phyloP scores from a whole-genome alignment of 1,284 basidiomycete genomes.

The Garcileccinum viscosum region DNA sequence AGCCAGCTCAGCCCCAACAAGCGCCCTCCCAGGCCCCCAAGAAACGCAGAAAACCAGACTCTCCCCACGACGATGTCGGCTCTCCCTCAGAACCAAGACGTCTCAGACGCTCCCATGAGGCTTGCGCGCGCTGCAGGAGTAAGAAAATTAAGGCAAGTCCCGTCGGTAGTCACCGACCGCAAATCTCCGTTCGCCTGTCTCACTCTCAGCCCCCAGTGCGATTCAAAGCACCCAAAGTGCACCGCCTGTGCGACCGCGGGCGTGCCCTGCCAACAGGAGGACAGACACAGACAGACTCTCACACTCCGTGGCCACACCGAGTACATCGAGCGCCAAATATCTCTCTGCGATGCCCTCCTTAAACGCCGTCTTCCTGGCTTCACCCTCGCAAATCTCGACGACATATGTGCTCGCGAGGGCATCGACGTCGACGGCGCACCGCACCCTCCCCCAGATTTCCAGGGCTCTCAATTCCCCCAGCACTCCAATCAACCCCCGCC shows the following conservation, averaged over 20 bases:
- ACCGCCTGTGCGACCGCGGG: conserved; percentile 81
- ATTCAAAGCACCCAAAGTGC: conserved; percentile 84
- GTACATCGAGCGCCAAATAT: conserved; percentile 75
- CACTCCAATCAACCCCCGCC: conserved; percentile 41
- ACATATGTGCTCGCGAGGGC: conserved; percentile 66
- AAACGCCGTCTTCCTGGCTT: conserved; percentile 73
- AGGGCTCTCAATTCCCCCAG: conserved; percentile 36
- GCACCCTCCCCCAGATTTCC: conserved; percentile 35
- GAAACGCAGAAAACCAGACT: conserved; percentile 62
- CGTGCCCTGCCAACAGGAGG: conserved; percentile 81
- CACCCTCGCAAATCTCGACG: conserved; percentile 68
- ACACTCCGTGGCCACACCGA: conserved; percentile 82
- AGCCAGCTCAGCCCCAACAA: conserved; percentile 43
- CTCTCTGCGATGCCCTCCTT: conserved; percentile 75
- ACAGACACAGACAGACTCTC: conserved; percentile 81
- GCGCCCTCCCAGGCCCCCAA: conserved; percentile 52
- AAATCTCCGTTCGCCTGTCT: conserved; percentile 64
- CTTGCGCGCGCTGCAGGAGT: conserved; percentile 85
- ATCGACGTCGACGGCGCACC: conserved; percentile 55
- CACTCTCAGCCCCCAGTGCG: conserved; percentile 65
- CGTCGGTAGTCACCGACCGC: conserved; percentile 83
- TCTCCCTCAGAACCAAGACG: conserved; percentile 73
- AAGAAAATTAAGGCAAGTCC: conserved; percentile 93
- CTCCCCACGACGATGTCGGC: conserved; percentile 56
- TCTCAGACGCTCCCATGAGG: conserved; percentile 83